Evolutionary conservation across 2,329 filamentous ascomycete genomes (phyloP).

Genomic region (Elsinoe australis): DNA sequence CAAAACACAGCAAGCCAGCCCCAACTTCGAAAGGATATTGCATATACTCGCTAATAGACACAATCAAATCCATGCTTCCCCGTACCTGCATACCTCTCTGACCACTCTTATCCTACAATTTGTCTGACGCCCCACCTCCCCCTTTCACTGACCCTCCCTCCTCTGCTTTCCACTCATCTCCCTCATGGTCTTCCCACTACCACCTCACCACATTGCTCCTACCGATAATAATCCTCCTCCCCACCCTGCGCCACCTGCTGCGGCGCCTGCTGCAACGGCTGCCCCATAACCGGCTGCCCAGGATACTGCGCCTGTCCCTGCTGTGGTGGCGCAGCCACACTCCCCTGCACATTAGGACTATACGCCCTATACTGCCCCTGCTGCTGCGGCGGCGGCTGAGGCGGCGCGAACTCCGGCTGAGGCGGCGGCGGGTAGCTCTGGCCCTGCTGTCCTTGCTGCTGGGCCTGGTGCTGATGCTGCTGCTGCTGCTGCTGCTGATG

Average conservation of each 20-base stretch:
- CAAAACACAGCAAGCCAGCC: too few relatives aligned
- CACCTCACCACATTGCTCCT: slow-evolving; percentile 24
- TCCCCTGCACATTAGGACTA: slow-evolving; percentile 16
- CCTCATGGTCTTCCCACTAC: background rate
- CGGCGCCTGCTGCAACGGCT: slow-evolving; percentile 21
- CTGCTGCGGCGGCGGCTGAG: slow-evolving; percentile 22
- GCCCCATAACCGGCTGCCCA: slow-evolving; percentile 5
- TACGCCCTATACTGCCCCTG: slow-evolving; percentile 20
- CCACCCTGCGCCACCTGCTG: slow-evolving; percentile 22
- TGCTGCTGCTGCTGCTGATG: slow-evolving; percentile 20
- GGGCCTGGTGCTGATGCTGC: slow-evolving; percentile 19
- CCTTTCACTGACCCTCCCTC: background rate
- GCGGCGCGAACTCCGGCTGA: slow-evolving; percentile 20
- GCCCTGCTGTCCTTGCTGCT: slow-evolving; percentile 19
- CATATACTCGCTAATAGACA: slow-evolving; percentile 16
- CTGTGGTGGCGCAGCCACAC: slow-evolving; percentile 11
- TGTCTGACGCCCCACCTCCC: too few relatives aligned
- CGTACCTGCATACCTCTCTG: too few relatives aligned
- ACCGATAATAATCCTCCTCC: slow-evolving; percentile 29
- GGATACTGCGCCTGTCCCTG: slow-evolving; percentile 3
- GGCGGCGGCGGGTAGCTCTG: slow-evolving; percentile 18
- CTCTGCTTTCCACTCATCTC: background rate
- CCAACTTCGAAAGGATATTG: too few relatives aligned
- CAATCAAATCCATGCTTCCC: background rate
- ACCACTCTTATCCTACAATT: too few relatives aligned